Percentiles rank a stretch among this genome's conserved stretches.
These are phyloP conservation scores for Thymus quinquecostatus DNA, from an alignment of 257 asterid species.

Conservation along the genomic window DNA sequence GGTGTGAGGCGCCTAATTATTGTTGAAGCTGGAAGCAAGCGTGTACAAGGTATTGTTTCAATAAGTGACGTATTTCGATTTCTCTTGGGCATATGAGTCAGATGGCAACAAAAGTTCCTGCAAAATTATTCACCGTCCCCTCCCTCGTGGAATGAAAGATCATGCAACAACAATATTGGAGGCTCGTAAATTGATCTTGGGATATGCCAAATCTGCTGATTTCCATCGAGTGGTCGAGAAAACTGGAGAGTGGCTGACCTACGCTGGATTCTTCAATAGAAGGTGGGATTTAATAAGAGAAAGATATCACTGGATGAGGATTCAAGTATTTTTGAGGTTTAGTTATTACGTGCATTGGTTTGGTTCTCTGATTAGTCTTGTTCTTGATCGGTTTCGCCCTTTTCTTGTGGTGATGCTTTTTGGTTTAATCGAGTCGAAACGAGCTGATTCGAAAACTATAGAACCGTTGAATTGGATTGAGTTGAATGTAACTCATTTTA, in stretches of 20 bases:
- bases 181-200: constrained; percentile 30
- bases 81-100: constrained; percentile 56
- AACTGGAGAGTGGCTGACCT: constrained; percentile 22
- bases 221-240: constrained; percentile 22
- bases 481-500: constrained; percentile 18
- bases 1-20: constrained; percentile 84
- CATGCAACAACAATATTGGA: constrained; percentile 31
- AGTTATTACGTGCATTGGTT: constrained; percentile 8
- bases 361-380: constrained; percentile 28
- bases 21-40: constrained; percentile 98
- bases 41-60: constrained; percentile 80
- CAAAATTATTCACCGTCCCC: constrained; percentile 40
- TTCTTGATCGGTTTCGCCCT: constrained; percentile 28
- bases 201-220: constrained; percentile 27
- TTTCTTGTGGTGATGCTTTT: constrained; percentile 32
- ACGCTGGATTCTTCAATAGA: constrained; percentile 19
- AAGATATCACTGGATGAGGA: constrained; percentile 26
- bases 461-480: background rate
- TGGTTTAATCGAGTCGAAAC: constrained; percentile 10
- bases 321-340: constrained; percentile 17
- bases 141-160: constrained; percentile 31
- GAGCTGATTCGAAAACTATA: background rate
- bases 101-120: constrained; percentile 19
- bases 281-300: constrained; percentile 32
- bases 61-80: constrained; percentile 75